These are phyloP conservation scores for Forsythia viridissima DNA, from an alignment of 257 asterid species.

Conservation along the genomic window DNA sequence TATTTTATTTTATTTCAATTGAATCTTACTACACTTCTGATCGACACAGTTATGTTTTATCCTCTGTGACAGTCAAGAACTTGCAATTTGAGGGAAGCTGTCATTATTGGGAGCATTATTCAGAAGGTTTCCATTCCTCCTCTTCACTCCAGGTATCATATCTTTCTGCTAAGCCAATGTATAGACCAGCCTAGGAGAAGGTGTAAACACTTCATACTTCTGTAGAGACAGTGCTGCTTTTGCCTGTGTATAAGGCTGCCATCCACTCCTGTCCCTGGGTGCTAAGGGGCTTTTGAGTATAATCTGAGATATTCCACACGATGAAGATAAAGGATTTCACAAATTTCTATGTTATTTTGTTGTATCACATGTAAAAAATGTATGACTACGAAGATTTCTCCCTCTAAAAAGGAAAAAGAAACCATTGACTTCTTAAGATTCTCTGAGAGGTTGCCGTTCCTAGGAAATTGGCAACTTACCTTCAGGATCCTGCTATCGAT, in stretches of 20 bases:
- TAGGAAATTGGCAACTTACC: not conserved
- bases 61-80: constrained; percentile 60
- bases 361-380: not conserved
- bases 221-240: not conserved
- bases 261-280: not conserved
- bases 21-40: not conserved
- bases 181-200: not conserved
- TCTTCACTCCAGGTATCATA: constrained; percentile 78
- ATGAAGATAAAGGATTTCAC: not conserved
- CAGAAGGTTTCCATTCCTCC: constrained; percentile 83
- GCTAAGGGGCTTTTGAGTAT: not conserved
- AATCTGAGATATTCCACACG: not conserved
- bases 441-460: not conserved
- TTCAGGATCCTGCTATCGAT: not conserved
- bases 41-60: not conserved
- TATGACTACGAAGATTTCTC: not conserved
- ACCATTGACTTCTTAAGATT: not conserved
- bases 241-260: not conserved
- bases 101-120: constrained; percentile 78
- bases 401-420: not conserved
- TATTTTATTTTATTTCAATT: not conserved
- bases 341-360: not conserved
- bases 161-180: not conserved
- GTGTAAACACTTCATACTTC: not conserved
- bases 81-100: constrained; percentile 86